A percentile compares a stretch with the other conserved stretches of the same genome.
Evolutionary conservation across 2,329 filamentous ascomycete species (phyloP).

Genomic region (Penicillium brevicompactum): DNA sequence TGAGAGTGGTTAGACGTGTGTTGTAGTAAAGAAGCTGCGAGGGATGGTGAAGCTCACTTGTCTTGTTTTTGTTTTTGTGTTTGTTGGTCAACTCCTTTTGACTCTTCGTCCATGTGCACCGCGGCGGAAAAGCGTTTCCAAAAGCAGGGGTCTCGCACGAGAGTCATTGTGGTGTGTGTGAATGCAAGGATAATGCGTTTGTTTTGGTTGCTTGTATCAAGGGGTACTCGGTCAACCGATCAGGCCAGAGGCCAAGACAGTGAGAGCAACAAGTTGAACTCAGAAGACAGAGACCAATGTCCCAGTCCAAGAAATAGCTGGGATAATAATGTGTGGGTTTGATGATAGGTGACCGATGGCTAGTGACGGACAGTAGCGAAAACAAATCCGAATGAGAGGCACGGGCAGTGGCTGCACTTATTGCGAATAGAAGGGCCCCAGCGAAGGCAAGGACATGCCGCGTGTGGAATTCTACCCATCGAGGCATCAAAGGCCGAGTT

Average conservation of each 20-base stretch:
- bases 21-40: conserved; percentile 14
- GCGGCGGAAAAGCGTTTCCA: conserved; percentile 63
- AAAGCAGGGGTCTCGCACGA: conserved; percentile 59
- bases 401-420: conserved; percentile 16
- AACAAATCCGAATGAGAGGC: background rate
- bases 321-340: background rate
- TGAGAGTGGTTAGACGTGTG: conserved; percentile 28
- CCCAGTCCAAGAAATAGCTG: background rate
- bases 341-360: background rate
- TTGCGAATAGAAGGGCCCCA: conserved; percentile 2
- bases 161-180: conserved; percentile 43
- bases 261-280: background rate
- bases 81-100: conserved; percentile 21
- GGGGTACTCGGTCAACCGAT: background rate
- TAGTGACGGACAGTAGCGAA: background rate
- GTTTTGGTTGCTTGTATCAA: background rate
- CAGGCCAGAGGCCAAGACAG: background rate
- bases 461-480: conserved; percentile 11
- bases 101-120: conserved; percentile 58
- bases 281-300: background rate
- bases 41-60: conserved; percentile 8
- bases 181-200: background rate
- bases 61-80: conserved; percentile 7
- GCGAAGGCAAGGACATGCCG: conserved; percentile 10
- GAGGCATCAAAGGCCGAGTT: background rate